Evolutionary conservation across 1,284 basidiomycete species (phyloP), one percentile per base, ranked within the genome.

Genomic region (Microbotryomycetes sp.): DNA sequence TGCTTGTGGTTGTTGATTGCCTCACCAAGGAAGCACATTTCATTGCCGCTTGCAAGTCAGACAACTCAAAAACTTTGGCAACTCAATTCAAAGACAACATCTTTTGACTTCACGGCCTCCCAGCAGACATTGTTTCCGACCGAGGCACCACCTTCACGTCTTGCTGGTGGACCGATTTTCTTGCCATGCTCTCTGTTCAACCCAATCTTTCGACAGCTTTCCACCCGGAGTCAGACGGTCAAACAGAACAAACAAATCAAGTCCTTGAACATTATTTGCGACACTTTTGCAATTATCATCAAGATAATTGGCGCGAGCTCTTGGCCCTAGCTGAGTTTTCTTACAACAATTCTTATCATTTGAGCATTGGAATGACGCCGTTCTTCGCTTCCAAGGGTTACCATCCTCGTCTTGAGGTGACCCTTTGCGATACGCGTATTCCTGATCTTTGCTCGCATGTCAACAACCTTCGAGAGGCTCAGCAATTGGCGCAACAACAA

Each of bases 1-100:
- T 82, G 6, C 56, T 79, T 0, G 78, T 81, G 0, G 72, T 81
- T 0, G 80, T 79, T 0, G 76, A 79, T 60, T 56, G 76, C 0
- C 71, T 80, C 28, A 79, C 79, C 7, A 81, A 82, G 63, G 72
- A 73, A 60, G 74, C 72, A 0, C 67, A 74, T 22, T 79, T 81
- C 62, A 75, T 79, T 3, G 76, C 77, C 1, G 31, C 57, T 26
- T 5, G 32, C 3, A 57, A 56, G 23, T 51, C 23, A 6, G 56
- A 64, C 47, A 42, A 22, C 19, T 23, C 63, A 7, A 6, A 30
- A 19, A 47, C 49, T 14, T 49, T 65, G 9, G 65, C 69, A 28
- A 22, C 26, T 30, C 69, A 61, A 22, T 70, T 68, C 66, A 3
- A 70, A n/a, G 25, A 53, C 3, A n/a, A 67, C 50, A 53, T 70